Conservation (phyloP, 2,329 filamentous ascomycete genomes). For the Talaromyces sp. region DNA sequence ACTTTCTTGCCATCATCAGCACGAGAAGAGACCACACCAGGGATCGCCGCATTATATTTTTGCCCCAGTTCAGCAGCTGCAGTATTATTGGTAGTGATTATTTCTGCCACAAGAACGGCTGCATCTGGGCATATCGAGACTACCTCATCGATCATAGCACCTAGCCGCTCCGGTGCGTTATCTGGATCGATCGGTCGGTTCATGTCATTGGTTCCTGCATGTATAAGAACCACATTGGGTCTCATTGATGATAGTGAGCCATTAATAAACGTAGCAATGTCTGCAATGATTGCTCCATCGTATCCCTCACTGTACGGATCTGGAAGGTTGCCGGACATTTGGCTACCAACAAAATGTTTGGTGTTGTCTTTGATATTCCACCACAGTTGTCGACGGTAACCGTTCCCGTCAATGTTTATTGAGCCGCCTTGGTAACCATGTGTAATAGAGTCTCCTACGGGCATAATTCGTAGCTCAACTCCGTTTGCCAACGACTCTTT, state of each 20-base stretch:
- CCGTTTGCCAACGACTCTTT: no score
- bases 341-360: constrained; percentile 8
- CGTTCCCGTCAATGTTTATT: constrained; percentile 24
- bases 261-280: constrained; percentile 20
- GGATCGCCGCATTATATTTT: constrained; percentile 22
- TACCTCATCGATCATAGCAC: constrained; percentile 28
- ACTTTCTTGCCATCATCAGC: constrained; percentile 20
- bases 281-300: constrained; percentile 22
- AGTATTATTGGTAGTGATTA: constrained; percentile 22
- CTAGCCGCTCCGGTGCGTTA: constrained; percentile 30
- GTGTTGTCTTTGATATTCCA: constrained; percentile 14
- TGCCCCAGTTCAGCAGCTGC: constrained; percentile 15
- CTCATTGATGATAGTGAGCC: constrained; percentile 10
- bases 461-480: constrained; percentile 19
- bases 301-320: constrained; percentile 19
- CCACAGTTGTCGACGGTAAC: constrained; percentile 30
- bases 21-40: constrained; percentile 18
- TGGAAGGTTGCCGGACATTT: constrained; percentile 20
- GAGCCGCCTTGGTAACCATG: constrained; percentile 19
- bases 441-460: constrained; percentile 30
- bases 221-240: constrained; percentile 30
- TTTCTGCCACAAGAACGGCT: constrained; percentile 33
- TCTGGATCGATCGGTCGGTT: constrained; percentile 16
- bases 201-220: constrained; percentile 33
- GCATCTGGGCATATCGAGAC: constrained; percentile 25